These are phyloP conservation scores for Powellomyces hirtus DNA, from an alignment of 192 early-diverging fungal genomes.

Conservation along the genomic window DNA sequence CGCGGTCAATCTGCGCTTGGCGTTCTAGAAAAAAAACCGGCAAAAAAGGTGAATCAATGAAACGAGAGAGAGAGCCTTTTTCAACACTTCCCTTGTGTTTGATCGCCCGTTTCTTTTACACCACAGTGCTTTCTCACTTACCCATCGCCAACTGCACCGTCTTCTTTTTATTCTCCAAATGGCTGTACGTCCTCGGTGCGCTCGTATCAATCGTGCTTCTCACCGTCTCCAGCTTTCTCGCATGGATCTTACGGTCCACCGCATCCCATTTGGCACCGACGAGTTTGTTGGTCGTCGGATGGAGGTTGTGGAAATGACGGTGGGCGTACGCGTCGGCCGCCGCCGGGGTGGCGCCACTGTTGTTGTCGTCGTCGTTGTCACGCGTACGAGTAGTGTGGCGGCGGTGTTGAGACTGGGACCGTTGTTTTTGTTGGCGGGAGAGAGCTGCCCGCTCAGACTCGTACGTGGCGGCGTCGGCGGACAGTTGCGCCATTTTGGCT, in stretches of 20 bases:
- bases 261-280: conserved; percentile 44
- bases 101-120: too few relatives aligned
- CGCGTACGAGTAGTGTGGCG: not conserved
- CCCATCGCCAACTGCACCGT: conserved; percentile 49
- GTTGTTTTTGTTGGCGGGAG: not conserved
- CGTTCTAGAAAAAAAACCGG: conserved; percentile 30
- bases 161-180: conserved; percentile 44
- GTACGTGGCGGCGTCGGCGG: not conserved
- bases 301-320: conserved; percentile 40
- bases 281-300: conserved; percentile 44
- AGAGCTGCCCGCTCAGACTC: not conserved
- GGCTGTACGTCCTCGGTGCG: conserved; percentile 35
- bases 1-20: conserved; percentile 37
- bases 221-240: conserved; percentile 24
- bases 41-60: too few relatives aligned
- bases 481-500: not conserved
- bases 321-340: conserved; percentile 18
- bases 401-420: not conserved
- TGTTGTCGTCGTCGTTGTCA: not conserved
- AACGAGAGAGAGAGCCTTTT: too few relatives aligned
- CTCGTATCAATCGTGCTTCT: conserved; percentile 41
- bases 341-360: too few relatives aligned
- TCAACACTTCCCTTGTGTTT: too few relatives aligned
- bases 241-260: conserved; percentile 27
- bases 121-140: too few relatives aligned